Conservation (phyloP, 2,329 filamentous ascomycete species). For the Colletotrichum costaricense region DNA sequence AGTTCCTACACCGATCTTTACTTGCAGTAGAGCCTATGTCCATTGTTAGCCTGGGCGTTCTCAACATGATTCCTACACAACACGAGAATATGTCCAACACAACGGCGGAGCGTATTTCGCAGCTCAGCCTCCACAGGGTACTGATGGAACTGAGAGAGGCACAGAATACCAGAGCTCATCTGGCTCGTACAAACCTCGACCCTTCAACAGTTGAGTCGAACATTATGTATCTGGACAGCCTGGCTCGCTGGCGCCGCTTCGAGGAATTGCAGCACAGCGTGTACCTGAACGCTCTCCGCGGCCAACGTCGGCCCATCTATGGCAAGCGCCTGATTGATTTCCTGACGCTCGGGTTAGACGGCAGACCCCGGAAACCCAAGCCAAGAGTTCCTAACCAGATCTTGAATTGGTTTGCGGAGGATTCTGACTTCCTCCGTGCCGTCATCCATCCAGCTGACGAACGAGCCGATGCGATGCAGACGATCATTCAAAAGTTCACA, state of each 20-base stretch:
- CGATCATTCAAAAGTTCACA: slow-evolving; percentile 85
- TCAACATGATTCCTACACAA: slow-evolving; percentile 81
- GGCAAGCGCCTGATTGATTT: slow-evolving; percentile 82
- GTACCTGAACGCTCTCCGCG: slow-evolving; percentile 83
- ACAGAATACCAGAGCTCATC: slow-evolving; percentile 72
- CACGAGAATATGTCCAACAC: slow-evolving; percentile 73
- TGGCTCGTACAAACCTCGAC: slow-evolving; percentile 66
- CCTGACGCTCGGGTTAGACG: slow-evolving; percentile 72
- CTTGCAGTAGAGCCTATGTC: slow-evolving; percentile 72
- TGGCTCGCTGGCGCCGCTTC: slow-evolving; percentile 75
- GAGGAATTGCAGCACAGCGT: slow-evolving; percentile 85
- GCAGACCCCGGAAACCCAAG: slow-evolving; percentile 68
- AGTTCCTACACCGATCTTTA: slow-evolving; percentile 74
- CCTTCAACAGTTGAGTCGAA: slow-evolving; percentile 76
- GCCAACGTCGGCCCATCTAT: slow-evolving; percentile 84
- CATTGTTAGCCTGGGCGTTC: slow-evolving; percentile 77
- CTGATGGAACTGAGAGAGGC: slow-evolving; percentile 78
- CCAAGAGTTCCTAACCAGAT: slow-evolving; percentile 72
- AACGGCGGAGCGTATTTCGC: slow-evolving; percentile 66
- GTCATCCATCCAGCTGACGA: slow-evolving; percentile 82
- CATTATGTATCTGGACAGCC: slow-evolving; percentile 78
- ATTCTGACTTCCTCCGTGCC: slow-evolving; percentile 70
- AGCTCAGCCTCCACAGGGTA: slow-evolving; percentile 76
- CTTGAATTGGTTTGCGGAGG: slow-evolving; percentile 80
- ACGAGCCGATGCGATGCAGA: slow-evolving; percentile 78